Evolutionary conservation across 768 basidiomycete genomes (phyloP).

Genomic region (Pulveroboletus ravenelii): DNA sequence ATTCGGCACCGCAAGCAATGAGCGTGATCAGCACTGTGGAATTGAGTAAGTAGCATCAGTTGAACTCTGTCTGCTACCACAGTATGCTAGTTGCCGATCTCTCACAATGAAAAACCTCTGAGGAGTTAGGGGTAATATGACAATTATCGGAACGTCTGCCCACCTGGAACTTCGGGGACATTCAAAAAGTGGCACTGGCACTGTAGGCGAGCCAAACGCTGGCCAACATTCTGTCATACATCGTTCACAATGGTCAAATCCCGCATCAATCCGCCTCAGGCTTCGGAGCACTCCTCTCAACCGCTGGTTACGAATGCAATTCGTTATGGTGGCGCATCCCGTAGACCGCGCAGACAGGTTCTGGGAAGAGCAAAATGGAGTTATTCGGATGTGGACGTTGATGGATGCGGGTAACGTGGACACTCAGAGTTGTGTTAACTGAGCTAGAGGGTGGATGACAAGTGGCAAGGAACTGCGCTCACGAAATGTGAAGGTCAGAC

Average conservation of each 20-base stretch:
- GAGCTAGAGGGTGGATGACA: no score
- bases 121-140: slow-evolving; percentile 72
- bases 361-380: no score
- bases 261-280: slow-evolving; percentile 30
- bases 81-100: neutral
- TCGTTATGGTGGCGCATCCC: slow-evolving; percentile 46
- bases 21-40: slow-evolving; percentile 46
- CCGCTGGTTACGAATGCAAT: slow-evolving; percentile 70
- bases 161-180: slow-evolving; percentile 5
- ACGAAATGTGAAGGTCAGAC: no score
- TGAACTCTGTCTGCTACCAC: neutral
- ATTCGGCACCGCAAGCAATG: slow-evolving; percentile 56
- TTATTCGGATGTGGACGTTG: no score
- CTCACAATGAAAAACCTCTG: slow-evolving; percentile 42
- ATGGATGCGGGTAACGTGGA: no score
- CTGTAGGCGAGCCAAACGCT: slow-evolving; percentile 42
- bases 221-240: slow-evolving; percentile 58
- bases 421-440: no score
- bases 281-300: slow-evolving; percentile 44
- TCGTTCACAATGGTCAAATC: slow-evolving; percentile 63
- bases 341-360: no score
- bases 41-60: slow-evolving; percentile 47
- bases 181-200: slow-evolving; percentile 45
- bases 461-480: no score
- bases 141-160: slow-evolving; percentile 55